Evolutionary conservation across 306 rosid genomes (phyloP).

Genomic region (Fagus crenata): DNA sequence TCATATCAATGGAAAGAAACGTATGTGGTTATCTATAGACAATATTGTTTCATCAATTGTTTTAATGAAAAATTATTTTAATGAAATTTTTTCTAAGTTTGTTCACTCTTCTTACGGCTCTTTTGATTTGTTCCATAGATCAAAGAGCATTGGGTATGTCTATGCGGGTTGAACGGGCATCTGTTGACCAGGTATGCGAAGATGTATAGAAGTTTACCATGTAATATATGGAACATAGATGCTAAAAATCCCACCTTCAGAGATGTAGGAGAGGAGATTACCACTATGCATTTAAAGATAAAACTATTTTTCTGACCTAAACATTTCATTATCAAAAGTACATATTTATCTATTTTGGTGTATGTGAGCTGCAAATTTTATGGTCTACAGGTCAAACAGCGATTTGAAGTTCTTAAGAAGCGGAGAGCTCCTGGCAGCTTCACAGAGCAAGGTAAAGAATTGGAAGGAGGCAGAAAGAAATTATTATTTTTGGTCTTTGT

Average conservation of each 20-base stretch:
- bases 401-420: conserved; percentile 85
- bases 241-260: neutral
- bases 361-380: conserved; percentile 25
- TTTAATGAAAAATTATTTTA: neutral
- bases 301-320: neutral
- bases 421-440: conserved; percentile 75
- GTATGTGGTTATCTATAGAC: conserved; percentile 48
- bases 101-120: conserved; percentile 25
- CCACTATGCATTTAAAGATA: neutral
- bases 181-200: conserved; percentile 71
- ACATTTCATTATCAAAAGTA: neutral
- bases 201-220: neutral
- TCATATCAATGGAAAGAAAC: conserved; percentile 99
- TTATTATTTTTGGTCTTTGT: neutral
- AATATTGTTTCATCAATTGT: conserved; percentile 9
- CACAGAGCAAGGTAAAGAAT: conserved; percentile 82
- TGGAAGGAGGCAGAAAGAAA: conserved; percentile 1
- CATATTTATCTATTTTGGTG: conserved; percentile 8
- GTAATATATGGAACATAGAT: neutral
- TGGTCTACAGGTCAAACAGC: conserved; percentile 77
- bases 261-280: neutral
- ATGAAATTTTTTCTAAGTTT: conserved; percentile 10
- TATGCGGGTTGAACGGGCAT: conserved; percentile 94
- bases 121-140: conserved; percentile 45
- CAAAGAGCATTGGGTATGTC: conserved; percentile 99